These are phyloP conservation scores for Penicillium turbatum DNA, from an alignment of 495 filamentous ascomycete genomes.

Conservation along the genomic window DNA sequence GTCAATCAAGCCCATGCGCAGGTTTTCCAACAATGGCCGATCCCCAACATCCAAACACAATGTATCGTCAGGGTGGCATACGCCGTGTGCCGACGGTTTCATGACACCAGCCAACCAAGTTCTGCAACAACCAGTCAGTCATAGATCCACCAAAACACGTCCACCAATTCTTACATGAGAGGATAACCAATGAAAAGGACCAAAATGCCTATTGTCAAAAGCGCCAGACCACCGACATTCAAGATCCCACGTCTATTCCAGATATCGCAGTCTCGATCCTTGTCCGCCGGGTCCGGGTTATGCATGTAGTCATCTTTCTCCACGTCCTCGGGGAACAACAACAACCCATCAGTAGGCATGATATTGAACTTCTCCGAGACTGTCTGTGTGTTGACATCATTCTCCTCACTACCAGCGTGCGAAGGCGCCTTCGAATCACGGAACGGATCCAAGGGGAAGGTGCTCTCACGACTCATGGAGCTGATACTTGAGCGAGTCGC, in stretches of 20 bases:
- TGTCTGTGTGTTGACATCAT: conserved; percentile 69
- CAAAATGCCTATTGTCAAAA: conserved; percentile 61
- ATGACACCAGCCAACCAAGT: conserved; percentile 49
- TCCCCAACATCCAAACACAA: conserved; percentile 57
- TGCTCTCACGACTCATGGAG: conserved; percentile 49
- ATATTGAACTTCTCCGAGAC: conserved; percentile 78
- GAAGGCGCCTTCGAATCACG: conserved; percentile 59
- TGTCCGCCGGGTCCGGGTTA: conserved; percentile 63
- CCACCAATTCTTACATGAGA: conserved; percentile 52
- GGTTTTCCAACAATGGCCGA: conserved; percentile 54
- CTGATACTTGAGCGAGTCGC: conserved; percentile 24
- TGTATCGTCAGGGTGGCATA: conserved; percentile 41
- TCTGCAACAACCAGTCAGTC: conserved; percentile 34
- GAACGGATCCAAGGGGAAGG: conserved; percentile 37
- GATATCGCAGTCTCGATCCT: conserved; percentile 63
- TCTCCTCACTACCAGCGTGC: conserved; percentile 59
- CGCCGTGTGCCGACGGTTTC: conserved; percentile 15
- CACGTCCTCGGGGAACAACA: conserved; percentile 71
- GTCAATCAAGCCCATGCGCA: conserved; percentile 61
- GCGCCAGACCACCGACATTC: conserved; percentile 61
- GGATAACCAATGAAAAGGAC: conserved; percentile 71
- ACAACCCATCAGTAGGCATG: conserved; percentile 62
- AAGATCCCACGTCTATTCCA: conserved; percentile 61
- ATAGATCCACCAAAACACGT: not conserved
- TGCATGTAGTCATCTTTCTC: conserved; percentile 77